These are phyloP conservation scores for Colletotrichum cereale DNA, from an alignment of 2,329 filamentous ascomycete genomes.

Conservation along the genomic window DNA sequence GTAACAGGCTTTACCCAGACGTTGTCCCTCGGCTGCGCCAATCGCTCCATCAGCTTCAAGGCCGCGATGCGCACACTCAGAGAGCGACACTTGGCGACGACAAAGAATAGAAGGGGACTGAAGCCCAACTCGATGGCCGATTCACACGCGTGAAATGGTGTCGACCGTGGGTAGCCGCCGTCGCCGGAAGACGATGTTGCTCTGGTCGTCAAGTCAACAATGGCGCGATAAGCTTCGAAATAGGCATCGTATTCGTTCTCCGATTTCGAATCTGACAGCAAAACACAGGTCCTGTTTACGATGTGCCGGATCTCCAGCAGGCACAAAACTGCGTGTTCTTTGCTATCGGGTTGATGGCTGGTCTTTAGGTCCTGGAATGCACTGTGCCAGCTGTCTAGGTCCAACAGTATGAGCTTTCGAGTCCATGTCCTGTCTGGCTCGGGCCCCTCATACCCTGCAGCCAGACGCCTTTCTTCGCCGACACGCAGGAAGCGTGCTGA, in stretches of 20 bases:
- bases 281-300: background rate
- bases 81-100: constrained; percentile 17
- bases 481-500: constrained; percentile 47
- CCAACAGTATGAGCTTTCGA: background rate
- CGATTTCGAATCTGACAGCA: background rate
- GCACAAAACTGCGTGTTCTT: background rate
- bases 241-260: constrained; percentile 48
- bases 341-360: too few species aligned
- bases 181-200: background rate
- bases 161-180: background rate
- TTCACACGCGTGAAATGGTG: background rate
- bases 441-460: background rate
- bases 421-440: constrained; percentile 10
- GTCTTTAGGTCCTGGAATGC: background rate
- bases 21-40: constrained; percentile 50
- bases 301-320: constrained; percentile 16
- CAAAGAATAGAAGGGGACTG: background rate
- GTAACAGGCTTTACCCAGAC: constrained; percentile 53
- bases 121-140: constrained; percentile 12
- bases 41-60: constrained; percentile 17
- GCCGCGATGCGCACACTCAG: constrained; percentile 1
- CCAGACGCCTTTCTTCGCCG: constrained; percentile 42
- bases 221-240: constrained; percentile 44
- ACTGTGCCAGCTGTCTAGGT: constrained; percentile 14
- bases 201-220: background rate